phyloP scores from a whole-genome alignment of 306 rosid species.

The Rubus idaeus region DNA sequence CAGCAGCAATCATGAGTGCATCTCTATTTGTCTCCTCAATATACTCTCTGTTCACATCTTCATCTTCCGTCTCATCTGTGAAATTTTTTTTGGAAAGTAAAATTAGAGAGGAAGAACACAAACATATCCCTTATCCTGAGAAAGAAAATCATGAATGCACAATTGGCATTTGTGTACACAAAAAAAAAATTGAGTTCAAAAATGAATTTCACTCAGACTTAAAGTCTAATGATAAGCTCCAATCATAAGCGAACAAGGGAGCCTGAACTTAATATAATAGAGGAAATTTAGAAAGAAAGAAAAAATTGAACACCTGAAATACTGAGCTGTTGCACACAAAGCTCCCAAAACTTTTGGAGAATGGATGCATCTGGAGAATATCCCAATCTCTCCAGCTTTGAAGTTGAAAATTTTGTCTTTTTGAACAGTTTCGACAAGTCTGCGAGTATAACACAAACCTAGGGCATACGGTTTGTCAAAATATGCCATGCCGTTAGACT shows the following conservation, averaged over 20 bases:
- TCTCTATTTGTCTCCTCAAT: slow-evolving; percentile 76
- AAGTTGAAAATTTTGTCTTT: slow-evolving; percentile 43
- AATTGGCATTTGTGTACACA: neutral
- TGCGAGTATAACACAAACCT: slow-evolving; percentile 77
- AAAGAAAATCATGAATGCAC: neutral
- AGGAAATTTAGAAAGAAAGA: slow-evolving; percentile 1
- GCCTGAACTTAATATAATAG: neutral
- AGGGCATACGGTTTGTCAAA: slow-evolving; percentile 12
- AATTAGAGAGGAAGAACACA: slow-evolving; percentile 7
- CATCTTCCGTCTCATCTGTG: slow-evolving; percentile 84
- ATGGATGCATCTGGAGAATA: slow-evolving; percentile 54
- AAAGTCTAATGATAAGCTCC: neutral
- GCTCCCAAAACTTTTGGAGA: slow-evolving; percentile 74
- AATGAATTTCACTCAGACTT: neutral
- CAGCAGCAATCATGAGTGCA: slow-evolving; percentile 73
- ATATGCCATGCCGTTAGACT: slow-evolving; percentile 32
- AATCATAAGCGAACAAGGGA: neutral
- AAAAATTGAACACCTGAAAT: slow-evolving; percentile 49
- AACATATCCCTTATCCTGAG: neutral
- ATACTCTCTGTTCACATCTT: slow-evolving; percentile 67
- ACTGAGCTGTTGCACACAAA: slow-evolving; percentile 73
- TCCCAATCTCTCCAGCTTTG: slow-evolving; percentile 68
- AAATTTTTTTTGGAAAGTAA: slow-evolving; percentile 23
- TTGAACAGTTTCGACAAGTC: slow-evolving; percentile 67
- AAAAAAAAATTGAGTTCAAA: neutral